Evolutionary conservation across 2,329 filamentous ascomycete species (phyloP).

Genomic region (Pseudocercospora crystallina): DNA sequence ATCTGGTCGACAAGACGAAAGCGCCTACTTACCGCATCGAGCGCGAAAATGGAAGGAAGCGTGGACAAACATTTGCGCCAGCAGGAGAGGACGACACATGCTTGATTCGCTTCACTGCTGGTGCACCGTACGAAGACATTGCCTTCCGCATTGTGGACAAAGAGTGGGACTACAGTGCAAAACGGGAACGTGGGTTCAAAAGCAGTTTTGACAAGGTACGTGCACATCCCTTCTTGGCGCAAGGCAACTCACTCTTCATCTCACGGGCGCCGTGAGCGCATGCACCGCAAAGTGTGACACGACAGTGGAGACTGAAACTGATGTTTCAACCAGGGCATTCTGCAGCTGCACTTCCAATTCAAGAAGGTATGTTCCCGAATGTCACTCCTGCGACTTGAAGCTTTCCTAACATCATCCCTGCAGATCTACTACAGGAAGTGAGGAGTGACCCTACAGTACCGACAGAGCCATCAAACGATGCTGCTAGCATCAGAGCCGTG

Average conservation of each 20-base stretch:
- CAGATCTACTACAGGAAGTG: slow-evolving; percentile 51
- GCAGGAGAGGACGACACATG: slow-evolving; percentile 97
- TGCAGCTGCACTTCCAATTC: slow-evolving; percentile 97
- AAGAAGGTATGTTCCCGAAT: slow-evolving; percentile 70
- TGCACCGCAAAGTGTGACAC: slow-evolving; percentile 13
- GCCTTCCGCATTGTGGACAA: slow-evolving; percentile 97
- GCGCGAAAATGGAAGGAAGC: slow-evolving; percentile 82
- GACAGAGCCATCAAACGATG: too few relatives aligned
- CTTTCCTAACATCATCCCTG: slow-evolving; percentile 19
- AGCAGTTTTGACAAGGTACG: slow-evolving; percentile 95
- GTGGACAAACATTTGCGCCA: slow-evolving; percentile 87
- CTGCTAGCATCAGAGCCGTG: too few relatives aligned
- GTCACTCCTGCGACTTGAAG: neutral
- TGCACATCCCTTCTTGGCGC: neutral
- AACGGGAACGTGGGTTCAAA: slow-evolving; percentile 88
- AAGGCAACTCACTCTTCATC: neutral
- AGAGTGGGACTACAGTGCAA: slow-evolving; percentile 98
- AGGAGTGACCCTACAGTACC: too few relatives aligned
- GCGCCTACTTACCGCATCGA: slow-evolving; percentile 96
- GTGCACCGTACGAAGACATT: slow-evolving; percentile 93
- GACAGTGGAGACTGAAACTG: slow-evolving; percentile 26
- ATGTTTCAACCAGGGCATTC: slow-evolving; percentile 67
- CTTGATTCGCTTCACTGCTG: slow-evolving; percentile 91
- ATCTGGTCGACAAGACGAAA: slow-evolving; percentile 90
- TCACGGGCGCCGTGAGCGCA: neutral